A percentile compares a stretch with the other conserved stretches of the same genome.
Evolutionary conservation across 169 alveolate species (phyloP).

Genomic region (Miamiensis avidus): DNA sequence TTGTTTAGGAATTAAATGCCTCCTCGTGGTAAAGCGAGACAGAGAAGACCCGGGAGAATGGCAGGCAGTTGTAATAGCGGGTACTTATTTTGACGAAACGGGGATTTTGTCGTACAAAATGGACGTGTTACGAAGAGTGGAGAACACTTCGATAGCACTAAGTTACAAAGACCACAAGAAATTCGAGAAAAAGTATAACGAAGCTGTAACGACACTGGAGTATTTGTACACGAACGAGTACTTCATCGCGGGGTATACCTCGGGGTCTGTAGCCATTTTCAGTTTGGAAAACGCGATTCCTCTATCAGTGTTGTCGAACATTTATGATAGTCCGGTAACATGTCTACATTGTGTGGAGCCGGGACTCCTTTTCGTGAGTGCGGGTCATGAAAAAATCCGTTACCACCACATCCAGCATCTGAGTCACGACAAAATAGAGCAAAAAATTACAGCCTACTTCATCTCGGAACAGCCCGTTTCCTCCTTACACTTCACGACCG

Average conservation of each 20-base stretch:
- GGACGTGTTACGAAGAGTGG: constrained; percentile 9
- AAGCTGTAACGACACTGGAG: constrained; percentile 8
- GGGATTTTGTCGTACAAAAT: neutral
- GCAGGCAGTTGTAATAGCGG: constrained; percentile 14
- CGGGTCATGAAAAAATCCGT: constrained; percentile 12
- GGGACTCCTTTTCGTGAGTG: neutral
- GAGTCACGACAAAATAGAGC: constrained; percentile 10
- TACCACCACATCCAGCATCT: constrained; percentile 6
- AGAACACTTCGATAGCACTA: neutral
- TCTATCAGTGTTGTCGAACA: neutral
- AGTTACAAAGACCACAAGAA: constrained; percentile 3
- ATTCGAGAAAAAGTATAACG: constrained; percentile 9
- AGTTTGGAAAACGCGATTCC: constrained; percentile 5
- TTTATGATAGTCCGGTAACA: constrained; percentile 4
- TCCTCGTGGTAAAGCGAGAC: neutral
- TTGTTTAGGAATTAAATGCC: neutral
- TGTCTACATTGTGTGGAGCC: neutral
- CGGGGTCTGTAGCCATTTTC: constrained; percentile 11
- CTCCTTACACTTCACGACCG: constrained; percentile 3
- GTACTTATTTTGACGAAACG: constrained; percentile 13
- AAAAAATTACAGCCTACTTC: constrained; percentile 14
- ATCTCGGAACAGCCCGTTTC: neutral
- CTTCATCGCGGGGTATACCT: constrained; percentile 11
- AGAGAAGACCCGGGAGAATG: constrained; percentile 20
- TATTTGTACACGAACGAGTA: constrained; percentile 5